Evolutionary conservation across 257 asterid species (phyloP).

Genomic region (Cinchona pubescens): DNA sequence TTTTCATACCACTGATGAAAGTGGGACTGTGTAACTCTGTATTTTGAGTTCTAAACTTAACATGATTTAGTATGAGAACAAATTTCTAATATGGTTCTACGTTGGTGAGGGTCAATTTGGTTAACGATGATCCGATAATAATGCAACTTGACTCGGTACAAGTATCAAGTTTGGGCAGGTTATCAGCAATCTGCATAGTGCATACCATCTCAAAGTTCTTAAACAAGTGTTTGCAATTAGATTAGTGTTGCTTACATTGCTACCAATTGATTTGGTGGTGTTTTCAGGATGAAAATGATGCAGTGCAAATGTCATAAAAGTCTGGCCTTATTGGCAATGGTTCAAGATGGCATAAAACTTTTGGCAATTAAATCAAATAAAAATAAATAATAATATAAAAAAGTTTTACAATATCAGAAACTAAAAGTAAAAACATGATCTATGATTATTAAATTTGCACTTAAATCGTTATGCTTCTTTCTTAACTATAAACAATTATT

Average conservation of each 20-base stretch:
- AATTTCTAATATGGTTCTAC: conserved; percentile 9
- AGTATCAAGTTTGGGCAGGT: conserved; percentile 47
- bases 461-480: too few relatives aligned
- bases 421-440: too few relatives aligned
- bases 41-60: conserved; percentile 4
- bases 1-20: conserved; percentile 92
- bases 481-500: too few relatives aligned
- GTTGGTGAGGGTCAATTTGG: conserved; percentile 64
- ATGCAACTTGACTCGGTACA: conserved; percentile 86
- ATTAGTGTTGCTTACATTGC: background rate
- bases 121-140: conserved; percentile 91
- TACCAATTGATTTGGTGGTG: background rate
- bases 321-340: conserved; percentile 2
- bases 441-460: too few relatives aligned
- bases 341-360: too few relatives aligned
- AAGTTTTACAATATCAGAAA: too few relatives aligned
- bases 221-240: background rate
- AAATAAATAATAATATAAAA: too few relatives aligned
- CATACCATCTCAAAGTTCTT: too few relatives aligned
- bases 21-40: conserved; percentile 39
- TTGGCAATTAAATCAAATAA: too few relatives aligned
- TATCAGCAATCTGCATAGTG: background rate
- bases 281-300: conserved; percentile 12
- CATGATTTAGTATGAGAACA: background rate
- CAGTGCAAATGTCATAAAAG: conserved; percentile 10